These are phyloP conservation scores for Globisporangium mamillatum DNA, from an alignment of 352 stramenopile genomes.

Conservation along the genomic window DNA sequence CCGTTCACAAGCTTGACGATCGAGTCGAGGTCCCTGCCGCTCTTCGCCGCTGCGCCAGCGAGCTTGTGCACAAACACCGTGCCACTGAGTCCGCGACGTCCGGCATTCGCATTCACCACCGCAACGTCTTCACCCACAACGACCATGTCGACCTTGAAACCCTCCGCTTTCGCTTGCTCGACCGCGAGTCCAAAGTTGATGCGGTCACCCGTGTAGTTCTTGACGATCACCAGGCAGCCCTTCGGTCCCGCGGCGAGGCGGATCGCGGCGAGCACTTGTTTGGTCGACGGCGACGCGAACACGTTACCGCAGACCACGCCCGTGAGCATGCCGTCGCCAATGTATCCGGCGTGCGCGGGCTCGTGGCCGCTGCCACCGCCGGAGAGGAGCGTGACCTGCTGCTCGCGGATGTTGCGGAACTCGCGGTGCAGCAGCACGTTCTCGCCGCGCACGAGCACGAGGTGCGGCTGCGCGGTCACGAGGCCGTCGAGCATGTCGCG, in stretches of 20 bases:
- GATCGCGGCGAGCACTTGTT: constrained; percentile 95
- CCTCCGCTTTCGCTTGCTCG: constrained; percentile 93
- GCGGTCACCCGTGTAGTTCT: constrained; percentile 99
- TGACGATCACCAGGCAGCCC: constrained; percentile 96
- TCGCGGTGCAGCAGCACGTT: constrained; percentile 75
- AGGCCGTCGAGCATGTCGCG: constrained; percentile 79
- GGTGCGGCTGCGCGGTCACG: constrained; percentile 56
- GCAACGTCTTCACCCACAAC: constrained; percentile 95
- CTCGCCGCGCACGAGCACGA: constrained; percentile 58
- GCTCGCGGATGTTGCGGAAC: constrained; percentile 55
- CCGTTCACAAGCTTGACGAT: constrained; percentile 66
- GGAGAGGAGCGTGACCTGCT: constrained; percentile 76
- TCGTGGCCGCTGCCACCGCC: constrained; percentile 90
- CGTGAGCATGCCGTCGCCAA: constrained; percentile 95
- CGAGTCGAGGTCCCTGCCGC: constrained; percentile 72
- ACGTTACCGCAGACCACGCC: constrained; percentile 95
- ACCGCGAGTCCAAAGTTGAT: constrained; percentile 98
- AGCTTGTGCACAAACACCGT: constrained; percentile 98
- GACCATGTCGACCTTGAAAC: constrained; percentile 92
- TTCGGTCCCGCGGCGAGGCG: constrained; percentile 70
- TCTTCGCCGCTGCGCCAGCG: constrained; percentile 86
- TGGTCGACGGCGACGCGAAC: constrained; percentile 94
- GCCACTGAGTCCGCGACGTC: constrained; percentile 94
- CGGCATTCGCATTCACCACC: constrained; percentile 92
- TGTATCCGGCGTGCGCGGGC: constrained; percentile 95